A percentile compares a stretch with the other conserved stretches of the same genome.
Evolutionary conservation across 192 early-diverging fungal species (phyloP).

Genomic region (Nowakowskiella sp.): DNA sequence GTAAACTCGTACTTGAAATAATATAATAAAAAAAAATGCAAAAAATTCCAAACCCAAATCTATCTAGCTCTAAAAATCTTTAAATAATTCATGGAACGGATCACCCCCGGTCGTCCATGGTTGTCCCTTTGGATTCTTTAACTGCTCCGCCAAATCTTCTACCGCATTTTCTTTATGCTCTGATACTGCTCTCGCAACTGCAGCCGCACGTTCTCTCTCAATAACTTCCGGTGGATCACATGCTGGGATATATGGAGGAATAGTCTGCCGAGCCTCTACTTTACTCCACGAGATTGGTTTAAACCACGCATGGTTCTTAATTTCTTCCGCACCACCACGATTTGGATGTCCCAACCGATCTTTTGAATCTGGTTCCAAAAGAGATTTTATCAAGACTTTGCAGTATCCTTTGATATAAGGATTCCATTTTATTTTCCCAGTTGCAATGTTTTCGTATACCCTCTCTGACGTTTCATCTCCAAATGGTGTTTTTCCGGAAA

Average conservation of each 20-base stretch:
- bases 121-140: conserved; percentile 9
- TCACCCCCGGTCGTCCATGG: conserved; percentile 11
- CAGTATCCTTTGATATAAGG: conserved; percentile 25
- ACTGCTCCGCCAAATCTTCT: conserved; percentile 28
- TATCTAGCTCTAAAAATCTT: conserved; percentile 29
- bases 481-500: conserved; percentile 62
- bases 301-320: conserved; percentile 62
- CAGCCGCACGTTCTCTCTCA: conserved; percentile 23
- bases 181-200: conserved; percentile 15
- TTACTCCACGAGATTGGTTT: conserved; percentile 54
- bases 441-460: conserved; percentile 44
- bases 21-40: too few species aligned
- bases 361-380: conserved; percentile 34
- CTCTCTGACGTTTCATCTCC: conserved; percentile 68
- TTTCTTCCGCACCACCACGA: conserved; percentile 39
- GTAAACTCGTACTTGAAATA: too few species aligned
- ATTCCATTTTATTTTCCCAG: conserved; percentile 39
- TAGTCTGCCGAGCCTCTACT: conserved; percentile 28
- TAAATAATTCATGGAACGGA: conserved; percentile 21
- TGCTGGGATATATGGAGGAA: conserved; percentile 34
- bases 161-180: too few species aligned
- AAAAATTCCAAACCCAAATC: too few species aligned
- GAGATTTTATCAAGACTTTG: conserved; percentile 20
- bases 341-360: conserved; percentile 24
- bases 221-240: conserved; percentile 34